These are phyloP conservation scores for Pleurotus tuber-regium DNA, from an alignment of 768 basidiomycete genomes.

Conservation along the genomic window DNA sequence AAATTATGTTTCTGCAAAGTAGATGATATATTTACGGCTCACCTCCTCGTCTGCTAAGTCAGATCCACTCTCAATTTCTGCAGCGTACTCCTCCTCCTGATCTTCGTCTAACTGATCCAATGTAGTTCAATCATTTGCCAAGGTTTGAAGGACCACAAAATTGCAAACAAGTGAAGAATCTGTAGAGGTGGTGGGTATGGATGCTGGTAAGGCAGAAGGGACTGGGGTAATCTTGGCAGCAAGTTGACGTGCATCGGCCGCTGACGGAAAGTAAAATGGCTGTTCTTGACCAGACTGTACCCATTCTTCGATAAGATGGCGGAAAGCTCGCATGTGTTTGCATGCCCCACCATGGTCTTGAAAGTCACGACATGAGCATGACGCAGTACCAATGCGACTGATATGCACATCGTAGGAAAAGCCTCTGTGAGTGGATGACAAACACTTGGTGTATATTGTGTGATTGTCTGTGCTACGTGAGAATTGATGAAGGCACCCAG, in stretches of 20 bases:
- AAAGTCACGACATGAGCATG: constrained; percentile 15
- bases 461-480: not conserved
- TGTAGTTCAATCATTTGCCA: not conserved
- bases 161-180: not conserved
- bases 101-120: not conserved
- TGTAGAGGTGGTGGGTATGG: not conserved
- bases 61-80: no score
- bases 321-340: constrained; percentile 16
- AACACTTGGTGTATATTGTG: constrained; percentile 1
- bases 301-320: not conserved
- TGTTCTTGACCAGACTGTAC: not conserved
- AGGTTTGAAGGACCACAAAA: not conserved
- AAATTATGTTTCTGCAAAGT: not conserved
- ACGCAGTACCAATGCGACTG: not conserved
- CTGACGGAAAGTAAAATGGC: not conserved
- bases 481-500: not conserved
- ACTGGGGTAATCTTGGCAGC: not conserved
- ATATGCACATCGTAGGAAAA: constrained; percentile 4
- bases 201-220: not conserved
- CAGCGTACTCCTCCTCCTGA: not conserved
- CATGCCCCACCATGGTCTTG: constrained; percentile 16
- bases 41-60: no score
- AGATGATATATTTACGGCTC: not conserved
- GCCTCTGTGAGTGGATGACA: constrained; percentile 5
- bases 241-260: not conserved